Evolutionary conservation across 2,329 filamentous ascomycete species (phyloP).

Genomic region (Metarhizium robertsii): DNA sequence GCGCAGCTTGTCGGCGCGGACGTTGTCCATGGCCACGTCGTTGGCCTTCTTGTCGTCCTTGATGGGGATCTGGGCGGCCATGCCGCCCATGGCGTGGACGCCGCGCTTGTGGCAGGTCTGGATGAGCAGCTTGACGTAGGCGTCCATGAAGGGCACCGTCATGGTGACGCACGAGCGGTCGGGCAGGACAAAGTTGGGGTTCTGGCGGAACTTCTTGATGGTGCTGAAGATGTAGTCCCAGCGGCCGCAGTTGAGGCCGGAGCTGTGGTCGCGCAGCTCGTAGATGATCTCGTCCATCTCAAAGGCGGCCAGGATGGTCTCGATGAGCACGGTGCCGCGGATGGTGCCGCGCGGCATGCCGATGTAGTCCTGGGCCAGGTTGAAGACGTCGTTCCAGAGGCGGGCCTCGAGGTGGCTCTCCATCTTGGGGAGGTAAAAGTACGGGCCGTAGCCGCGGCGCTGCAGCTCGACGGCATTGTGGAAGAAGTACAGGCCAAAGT

Average conservation of each 20-base stretch:
- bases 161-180: slow-evolving; percentile 89
- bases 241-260: slow-evolving; percentile 93
- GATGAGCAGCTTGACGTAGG: slow-evolving; percentile 92
- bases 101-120: slow-evolving; percentile 95
- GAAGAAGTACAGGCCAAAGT: slow-evolving; percentile 99
- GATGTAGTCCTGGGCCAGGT: slow-evolving; percentile 87
- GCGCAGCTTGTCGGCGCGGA: slow-evolving; percentile 90
- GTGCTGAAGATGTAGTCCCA: slow-evolving; percentile 99
- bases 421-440: slow-evolving; percentile 98
- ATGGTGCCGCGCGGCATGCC: slow-evolving; percentile 86
- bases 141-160: slow-evolving; percentile 97
- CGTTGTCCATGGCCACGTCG: slow-evolving; percentile 86
- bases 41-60: slow-evolving; percentile 89
- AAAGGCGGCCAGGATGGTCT: slow-evolving; percentile 95
- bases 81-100: slow-evolving; percentile 98
- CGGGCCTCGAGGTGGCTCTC: slow-evolving; percentile 94
- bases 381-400: slow-evolving; percentile 98
- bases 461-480: slow-evolving; percentile 90
- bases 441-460: slow-evolving; percentile 76
- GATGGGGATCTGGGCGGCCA: slow-evolving; percentile 98
- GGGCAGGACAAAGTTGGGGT: slow-evolving; percentile 85
- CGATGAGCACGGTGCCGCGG: slow-evolving; percentile 89
- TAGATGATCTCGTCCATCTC: slow-evolving; percentile 99
- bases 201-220: slow-evolving; percentile 98
- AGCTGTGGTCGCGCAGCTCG: slow-evolving; percentile 91